Base-by-base conservation (phyloP, 192 early-diverging fungal genomes). In the Backusella mclennaniae region DNA sequence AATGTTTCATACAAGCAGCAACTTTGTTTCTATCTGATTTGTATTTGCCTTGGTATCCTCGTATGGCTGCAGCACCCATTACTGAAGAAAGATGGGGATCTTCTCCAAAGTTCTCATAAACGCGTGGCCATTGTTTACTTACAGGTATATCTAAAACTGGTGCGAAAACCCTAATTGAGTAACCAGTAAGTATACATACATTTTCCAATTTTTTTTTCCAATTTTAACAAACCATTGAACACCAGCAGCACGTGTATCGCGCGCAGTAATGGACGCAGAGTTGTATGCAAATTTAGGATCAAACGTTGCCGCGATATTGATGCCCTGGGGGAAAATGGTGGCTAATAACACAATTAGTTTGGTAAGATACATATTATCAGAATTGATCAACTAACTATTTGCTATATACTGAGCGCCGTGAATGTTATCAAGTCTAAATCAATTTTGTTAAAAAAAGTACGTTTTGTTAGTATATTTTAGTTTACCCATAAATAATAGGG, bases 31-130 rank as follows among this genome's bases (percentile, higher is more conserved):
- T 83, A 35, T 92, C 89, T 8, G 75, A 78, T 67, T 89, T 90
- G 79, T 92, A 92, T 77, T 92, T 84, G 26, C 90, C 90, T 73
- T 92, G 90, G n/a, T 89, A 83, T 6, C 90, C 90, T 67, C 79
- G 80, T 15, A 89, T 81, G 1, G 87, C 78, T 12, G 88, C 86
- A 26, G 59, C 53, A 3, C 85, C 85, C 89, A 92, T 89, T 67
- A 77, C 67, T 0, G 86, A 82, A 4, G 82, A 79, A 35, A 92
- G 77, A 76, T 84, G 79, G 19, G 90, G 89, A 68, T 92, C 91
- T 41, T 89, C 88, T 49, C 88, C 88, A 73, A 69, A 81, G 67
- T 81, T 76, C 53, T 89, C 86, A 74, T 87, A 89, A 14, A 79
- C 80, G 26, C 88, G 82, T 7, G 87, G 81, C 88, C 88, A 91